Base-by-base conservation (phyloP, 2,329 filamentous ascomycete species). In the Claviceps digitariae region DNA sequence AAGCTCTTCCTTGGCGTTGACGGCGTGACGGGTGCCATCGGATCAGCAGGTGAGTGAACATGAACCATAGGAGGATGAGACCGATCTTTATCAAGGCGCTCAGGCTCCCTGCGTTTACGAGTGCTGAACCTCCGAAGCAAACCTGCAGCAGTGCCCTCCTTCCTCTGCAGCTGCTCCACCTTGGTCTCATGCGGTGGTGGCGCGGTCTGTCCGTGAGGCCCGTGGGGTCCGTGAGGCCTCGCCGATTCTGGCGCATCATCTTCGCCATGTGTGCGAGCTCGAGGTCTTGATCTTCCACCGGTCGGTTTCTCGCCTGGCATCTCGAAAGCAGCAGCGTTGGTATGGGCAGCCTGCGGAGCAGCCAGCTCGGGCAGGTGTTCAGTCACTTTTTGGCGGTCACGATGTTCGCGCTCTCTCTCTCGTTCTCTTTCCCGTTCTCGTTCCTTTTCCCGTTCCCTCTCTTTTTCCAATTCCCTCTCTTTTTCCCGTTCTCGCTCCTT, bases 221-320 rank as follows among this genome's bases (percentile, higher is more conserved):
- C 50, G 29, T 61, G 63, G 48, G 43, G 23, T 43, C 65, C 9
- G 27, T 61, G 63, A 50, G 43, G 29, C 43, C 65, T 69, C 27
- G 58, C 58, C 41, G 54, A 77, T 49, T 95, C 87, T 0, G 83
- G 78, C 12, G 88, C 78, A 54, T 98, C 93, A 57, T 97, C 91
- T 67, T 97, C 93, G 17, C 91, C 93, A 63, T 97, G 91, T 0
- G 93, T 97, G 58, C 93, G 80, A 38, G 93, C 90, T 49, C 93
- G 80, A 8, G 90, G 89, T 50, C 93, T 79, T 36, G 87, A 84
- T 55, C 91, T 78, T 46, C 88, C 87, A 45, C 90, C 88, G 1
- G 87, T 93, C 12, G 87, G 84, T 64, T 84, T 90, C 68, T 95
- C 90, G 20, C 90, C 90, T 0, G 88, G 83, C 77, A 95, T 85